Conservation (phyloP, 2,329 filamentous ascomycete genomes). For the Colletotrichum neosansevieriae region DNA sequence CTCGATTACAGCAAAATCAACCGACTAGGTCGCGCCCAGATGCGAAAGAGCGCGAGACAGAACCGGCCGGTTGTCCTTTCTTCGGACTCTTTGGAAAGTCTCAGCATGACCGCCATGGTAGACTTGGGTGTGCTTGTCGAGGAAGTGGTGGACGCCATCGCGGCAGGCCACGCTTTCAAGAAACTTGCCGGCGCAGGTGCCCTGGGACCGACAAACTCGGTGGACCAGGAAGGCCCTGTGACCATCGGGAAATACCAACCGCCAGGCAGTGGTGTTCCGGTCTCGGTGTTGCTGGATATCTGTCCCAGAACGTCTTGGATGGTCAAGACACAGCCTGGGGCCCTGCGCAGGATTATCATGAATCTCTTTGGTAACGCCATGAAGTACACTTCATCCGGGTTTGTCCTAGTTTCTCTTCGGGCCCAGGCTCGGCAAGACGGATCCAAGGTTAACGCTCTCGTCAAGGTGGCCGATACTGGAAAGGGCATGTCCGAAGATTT, state of each 20-base stretch:
- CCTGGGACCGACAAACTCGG: slow-evolving; percentile 6
- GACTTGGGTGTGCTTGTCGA: slow-evolving; percentile 51
- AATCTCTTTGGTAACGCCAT: slow-evolving; percentile 73
- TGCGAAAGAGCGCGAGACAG: slow-evolving; percentile 41
- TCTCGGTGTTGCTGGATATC: slow-evolving; percentile 66
- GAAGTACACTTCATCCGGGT: slow-evolving; percentile 69
- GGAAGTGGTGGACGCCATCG: slow-evolving; percentile 53
- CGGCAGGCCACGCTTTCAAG: slow-evolving; percentile 52
- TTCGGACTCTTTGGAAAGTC: slow-evolving; percentile 48
- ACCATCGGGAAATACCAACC: slow-evolving; percentile 37
- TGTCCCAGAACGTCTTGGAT: slow-evolving; percentile 59
- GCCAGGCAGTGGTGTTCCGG: slow-evolving; percentile 43
- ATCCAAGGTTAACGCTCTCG: slow-evolving; percentile 45
- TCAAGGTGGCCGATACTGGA: slow-evolving; percentile 72
- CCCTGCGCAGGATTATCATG: slow-evolving; percentile 67
- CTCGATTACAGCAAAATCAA: slow-evolving; percentile 59
- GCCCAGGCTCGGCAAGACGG: slow-evolving; percentile 42
- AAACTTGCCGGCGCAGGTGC: slow-evolving; percentile 15
- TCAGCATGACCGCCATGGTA: slow-evolving; percentile 49
- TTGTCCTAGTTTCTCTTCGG: slow-evolving; percentile 56
- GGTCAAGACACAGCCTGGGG: slow-evolving; percentile 66
- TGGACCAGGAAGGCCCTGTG: neutral
- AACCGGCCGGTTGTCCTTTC: slow-evolving; percentile 40
- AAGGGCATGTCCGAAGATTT: slow-evolving; percentile 74
- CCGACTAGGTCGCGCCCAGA: slow-evolving; percentile 47